Evolutionary conservation across 2,329 filamentous ascomycete genomes (phyloP).

Genomic region (Sclerotiophoma versabilis): DNA sequence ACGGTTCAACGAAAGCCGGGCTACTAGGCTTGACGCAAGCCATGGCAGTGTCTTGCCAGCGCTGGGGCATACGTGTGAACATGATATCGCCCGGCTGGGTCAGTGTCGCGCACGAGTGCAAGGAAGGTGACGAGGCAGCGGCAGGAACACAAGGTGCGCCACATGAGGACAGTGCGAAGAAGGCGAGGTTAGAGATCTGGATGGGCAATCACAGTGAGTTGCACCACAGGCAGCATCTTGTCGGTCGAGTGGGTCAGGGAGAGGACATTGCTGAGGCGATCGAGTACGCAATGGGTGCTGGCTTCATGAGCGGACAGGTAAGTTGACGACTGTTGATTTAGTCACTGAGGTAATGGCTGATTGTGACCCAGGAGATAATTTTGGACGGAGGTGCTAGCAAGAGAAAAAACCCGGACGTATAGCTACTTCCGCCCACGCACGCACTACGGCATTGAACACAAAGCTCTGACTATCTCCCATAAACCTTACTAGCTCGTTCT

Average conservation of each 20-base stretch:
- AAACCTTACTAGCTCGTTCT: background rate
- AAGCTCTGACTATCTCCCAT: background rate
- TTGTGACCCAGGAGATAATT: conserved; percentile 23
- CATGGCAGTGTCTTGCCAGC: conserved; percentile 55
- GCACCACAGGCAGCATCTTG: conserved; percentile 59
- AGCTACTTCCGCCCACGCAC: background rate
- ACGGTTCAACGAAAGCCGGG: conserved; percentile 59
- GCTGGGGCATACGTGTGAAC: conserved; percentile 55
- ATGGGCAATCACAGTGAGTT: conserved; percentile 54
- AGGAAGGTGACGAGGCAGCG: conserved; percentile 50
- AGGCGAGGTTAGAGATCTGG: conserved; percentile 44
- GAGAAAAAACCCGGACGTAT: conserved; percentile 31
- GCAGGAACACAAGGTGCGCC: conserved; percentile 22
- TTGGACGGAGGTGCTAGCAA: conserved; percentile 32
- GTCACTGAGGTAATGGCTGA: background rate
- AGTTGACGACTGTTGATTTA: conserved; percentile 32
- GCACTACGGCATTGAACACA: background rate
- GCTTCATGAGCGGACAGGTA: conserved; percentile 50
- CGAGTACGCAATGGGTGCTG: conserved; percentile 50
- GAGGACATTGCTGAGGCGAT: conserved; percentile 56
- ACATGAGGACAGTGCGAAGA: conserved; percentile 25
- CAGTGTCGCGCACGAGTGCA: conserved; percentile 54
- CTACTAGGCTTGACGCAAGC: conserved; percentile 58
- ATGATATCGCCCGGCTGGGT: conserved; percentile 61
- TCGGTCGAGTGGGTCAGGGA: conserved; percentile 57